Evolutionary conservation across 2,329 filamentous ascomycete species (phyloP).

Genomic region (Diaporthe ampelina): DNA sequence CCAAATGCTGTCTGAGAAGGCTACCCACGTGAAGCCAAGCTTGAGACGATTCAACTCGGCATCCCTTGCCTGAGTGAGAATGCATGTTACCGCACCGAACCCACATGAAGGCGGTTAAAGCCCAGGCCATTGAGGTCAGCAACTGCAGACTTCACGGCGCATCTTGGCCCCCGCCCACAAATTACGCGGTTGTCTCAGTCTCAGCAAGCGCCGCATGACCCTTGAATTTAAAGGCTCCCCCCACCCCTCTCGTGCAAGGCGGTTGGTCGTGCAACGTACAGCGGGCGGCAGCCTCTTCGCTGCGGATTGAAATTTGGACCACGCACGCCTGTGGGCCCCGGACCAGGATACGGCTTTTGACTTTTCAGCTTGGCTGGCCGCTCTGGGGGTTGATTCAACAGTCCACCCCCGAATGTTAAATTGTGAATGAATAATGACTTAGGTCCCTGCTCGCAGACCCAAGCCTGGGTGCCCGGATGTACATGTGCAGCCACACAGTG

Average conservation of each 20-base stretch:
- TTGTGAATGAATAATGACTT: neutral
- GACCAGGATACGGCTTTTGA: neutral
- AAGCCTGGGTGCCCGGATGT: neutral
- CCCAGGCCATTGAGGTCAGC: neutral
- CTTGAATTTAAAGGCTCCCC: neutral
- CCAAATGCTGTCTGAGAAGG: neutral
- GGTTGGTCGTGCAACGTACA: neutral
- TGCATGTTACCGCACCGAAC: neutral
- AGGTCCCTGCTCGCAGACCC: neutral
- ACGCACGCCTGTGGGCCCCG: conserved; percentile 18
- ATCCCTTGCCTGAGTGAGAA: neutral
- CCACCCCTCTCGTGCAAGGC: neutral
- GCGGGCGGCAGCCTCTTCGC: conserved; percentile 21
- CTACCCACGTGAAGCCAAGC: neutral
- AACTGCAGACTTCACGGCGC: neutral
- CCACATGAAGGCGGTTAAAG: conserved; percentile 13
- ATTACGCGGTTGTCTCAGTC: conserved; percentile 14
- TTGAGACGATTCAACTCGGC: neutral
- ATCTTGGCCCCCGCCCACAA: neutral
- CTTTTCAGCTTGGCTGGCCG: neutral
- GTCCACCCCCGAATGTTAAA: conserved; percentile 9
- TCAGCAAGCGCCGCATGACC: conserved; percentile 22
- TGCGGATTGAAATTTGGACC: conserved; percentile 14
- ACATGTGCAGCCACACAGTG: no score
- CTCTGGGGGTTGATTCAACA: neutral